Evolutionary conservation across 768 basidiomycete species (phyloP), one percentile per base, ranked within the genome.

Genomic region (Suillus discolor): DNA sequence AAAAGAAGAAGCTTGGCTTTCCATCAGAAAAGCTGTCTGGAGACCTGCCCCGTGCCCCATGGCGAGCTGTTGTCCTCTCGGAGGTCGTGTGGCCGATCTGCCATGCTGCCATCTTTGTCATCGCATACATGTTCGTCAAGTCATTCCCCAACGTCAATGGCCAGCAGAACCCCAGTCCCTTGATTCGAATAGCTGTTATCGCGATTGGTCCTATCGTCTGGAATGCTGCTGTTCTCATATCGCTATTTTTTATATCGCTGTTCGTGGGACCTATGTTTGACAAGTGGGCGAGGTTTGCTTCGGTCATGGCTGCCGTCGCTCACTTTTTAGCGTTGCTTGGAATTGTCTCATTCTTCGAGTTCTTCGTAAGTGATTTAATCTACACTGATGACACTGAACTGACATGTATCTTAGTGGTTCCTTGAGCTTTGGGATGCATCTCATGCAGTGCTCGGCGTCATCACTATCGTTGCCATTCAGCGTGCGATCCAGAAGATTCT

Each of bases 1-100:
- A 99, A 88, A 94, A 97, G 85, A 99, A 99, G 85, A 92, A 95
- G 72, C 87, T 99, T 23, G 97, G 97, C 4, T 92, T 97, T 72
- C 97, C 97, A 8, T 97, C 96, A 0, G 97, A 99, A 80, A 99
- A 99, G 79, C 79, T 99, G 57, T 96, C 97, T 23, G 89, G 91
- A 41, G 97, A 99, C 75, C 89, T 95, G 36, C 95, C 97, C 25
- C 91, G 97, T 68, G 97, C 96, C 9, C 84, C 85, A 36, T 98
- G 94, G 95, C 82, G 82, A 68, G 82, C 91, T 11, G 93, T 97
- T 70, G 80, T 97, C 57, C 83, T 94, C 69, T 88, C 92, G 7
- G 94, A 97, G 77, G 85, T 97, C 70, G 69, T 97, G 64, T 88
- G 86, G 80, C 94, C 95, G 2, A 84, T 96, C 70, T 87, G 85